Percentiles rank a stretch among this genome's conserved stretches.
Evolutionary conservation across 148 eudicot species (phyloP).

Genomic region (Silene latifolia): DNA sequence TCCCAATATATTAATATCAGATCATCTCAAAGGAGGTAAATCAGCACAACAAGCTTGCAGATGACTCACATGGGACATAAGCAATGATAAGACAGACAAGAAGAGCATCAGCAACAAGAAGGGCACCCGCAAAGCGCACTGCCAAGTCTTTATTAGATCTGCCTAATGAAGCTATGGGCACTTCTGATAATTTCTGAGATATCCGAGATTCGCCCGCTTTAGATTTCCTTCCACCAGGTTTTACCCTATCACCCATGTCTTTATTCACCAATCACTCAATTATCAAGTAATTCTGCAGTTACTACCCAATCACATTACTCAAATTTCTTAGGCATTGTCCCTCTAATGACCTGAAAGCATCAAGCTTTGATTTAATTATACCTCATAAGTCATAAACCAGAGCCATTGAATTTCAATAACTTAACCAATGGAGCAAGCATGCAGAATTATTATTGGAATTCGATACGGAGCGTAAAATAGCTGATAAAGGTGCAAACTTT

Average conservation of each 20-base stretch:
- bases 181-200: not conserved
- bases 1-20: not conserved
- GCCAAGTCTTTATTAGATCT: slow-evolving; percentile 21
- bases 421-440: not conserved
- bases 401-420: no score
- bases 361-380: slow-evolving; percentile 15
- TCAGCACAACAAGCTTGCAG: not conserved
- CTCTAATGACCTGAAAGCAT: slow-evolving; percentile 33
- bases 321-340: slow-evolving; percentile 27
- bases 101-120: slow-evolving; percentile 54
- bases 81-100: slow-evolving; percentile 61
- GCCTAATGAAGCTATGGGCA: slow-evolving; percentile 1
- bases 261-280: slow-evolving; percentile 31
- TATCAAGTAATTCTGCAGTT: no score
- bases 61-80: slow-evolving; percentile 69
- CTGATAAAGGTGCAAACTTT: slow-evolving; percentile 10
- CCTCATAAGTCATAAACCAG: not conserved
- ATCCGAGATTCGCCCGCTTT: slow-evolving; percentile 24
- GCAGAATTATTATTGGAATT: not conserved
- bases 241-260: slow-evolving; percentile 18
- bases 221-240: slow-evolving; percentile 19
- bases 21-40: not conserved
- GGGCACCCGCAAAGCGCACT: slow-evolving; percentile 39
- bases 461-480: no score
- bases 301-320: slow-evolving; percentile 33